Evolutionary conservation across 306 rosid genomes (phyloP).

Genomic region (Prunus mongolica): DNA sequence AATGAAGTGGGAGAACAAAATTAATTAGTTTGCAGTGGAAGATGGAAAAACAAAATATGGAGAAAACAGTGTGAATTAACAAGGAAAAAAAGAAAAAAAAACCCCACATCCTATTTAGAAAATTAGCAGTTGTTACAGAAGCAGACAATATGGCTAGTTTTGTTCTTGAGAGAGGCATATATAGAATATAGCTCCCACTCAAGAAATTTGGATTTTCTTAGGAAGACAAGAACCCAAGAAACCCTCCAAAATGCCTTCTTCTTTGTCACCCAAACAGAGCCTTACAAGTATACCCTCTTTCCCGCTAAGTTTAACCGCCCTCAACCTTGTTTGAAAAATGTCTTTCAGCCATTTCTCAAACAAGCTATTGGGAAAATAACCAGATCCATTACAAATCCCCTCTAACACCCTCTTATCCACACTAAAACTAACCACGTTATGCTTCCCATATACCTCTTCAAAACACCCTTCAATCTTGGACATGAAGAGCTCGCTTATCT

Average conservation of each 20-base stretch:
- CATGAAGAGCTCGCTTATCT: constrained; percentile 43
- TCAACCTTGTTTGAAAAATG: constrained; percentile 68
- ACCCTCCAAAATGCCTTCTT: constrained; percentile 55
- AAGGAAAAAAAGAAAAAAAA: constrained; percentile 4
- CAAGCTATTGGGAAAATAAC: constrained; percentile 66
- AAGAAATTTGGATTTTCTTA: constrained; percentile 58
- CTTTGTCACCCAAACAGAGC: constrained; percentile 82
- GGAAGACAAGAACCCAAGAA: constrained; percentile 84
- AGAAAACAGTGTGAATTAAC: background rate
- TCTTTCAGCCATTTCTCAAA: constrained; percentile 90
- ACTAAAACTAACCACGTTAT: constrained; percentile 44
- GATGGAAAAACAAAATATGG: background rate
- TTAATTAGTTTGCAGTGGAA: constrained; percentile 3
- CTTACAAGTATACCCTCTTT: constrained; percentile 66
- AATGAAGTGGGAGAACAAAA: background rate
- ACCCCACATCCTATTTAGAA: constrained; percentile 51
- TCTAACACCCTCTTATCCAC: constrained; percentile 76
- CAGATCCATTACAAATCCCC: constrained; percentile 55
- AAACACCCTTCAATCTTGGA: constrained; percentile 50
- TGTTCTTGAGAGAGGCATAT: constrained; percentile 16
- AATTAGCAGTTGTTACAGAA: constrained; percentile 59
- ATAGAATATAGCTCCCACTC: constrained; percentile 26
- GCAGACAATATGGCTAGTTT: constrained; percentile 35
- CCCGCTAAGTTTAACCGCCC: constrained; percentile 52
- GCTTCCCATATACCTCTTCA: constrained; percentile 45